Evolutionary conservation across 2,329 filamentous ascomycete genomes (phyloP).

Genomic region (Diplodia intermedia): DNA sequence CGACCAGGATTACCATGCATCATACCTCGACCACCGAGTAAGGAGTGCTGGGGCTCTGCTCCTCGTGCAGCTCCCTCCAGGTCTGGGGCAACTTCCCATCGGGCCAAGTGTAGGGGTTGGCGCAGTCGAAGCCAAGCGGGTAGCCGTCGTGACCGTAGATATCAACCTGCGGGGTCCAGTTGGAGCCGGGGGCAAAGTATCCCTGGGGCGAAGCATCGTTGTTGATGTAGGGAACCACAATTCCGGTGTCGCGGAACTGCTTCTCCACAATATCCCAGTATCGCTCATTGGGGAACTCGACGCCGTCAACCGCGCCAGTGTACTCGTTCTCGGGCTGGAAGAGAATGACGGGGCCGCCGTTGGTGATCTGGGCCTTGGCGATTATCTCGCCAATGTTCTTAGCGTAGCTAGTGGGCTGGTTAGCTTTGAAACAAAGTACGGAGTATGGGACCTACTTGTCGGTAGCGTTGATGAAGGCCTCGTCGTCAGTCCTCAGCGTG

Average conservation of each 20-base stretch:
- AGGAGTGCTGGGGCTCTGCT: constrained; percentile 69
- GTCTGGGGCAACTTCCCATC: constrained; percentile 62
- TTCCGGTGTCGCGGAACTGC: constrained; percentile 70
- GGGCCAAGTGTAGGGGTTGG: constrained; percentile 68
- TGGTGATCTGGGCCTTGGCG: constrained; percentile 79
- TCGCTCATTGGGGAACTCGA: constrained; percentile 68
- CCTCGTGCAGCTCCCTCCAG: constrained; percentile 61
- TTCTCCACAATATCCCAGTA: constrained; percentile 77
- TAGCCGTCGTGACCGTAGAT: constrained; percentile 73
- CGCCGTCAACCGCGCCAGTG: constrained; percentile 56
- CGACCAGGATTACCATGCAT: constrained; percentile 30
- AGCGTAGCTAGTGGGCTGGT: constrained; percentile 60
- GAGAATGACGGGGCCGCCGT: constrained; percentile 79
- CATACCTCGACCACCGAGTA: constrained; percentile 66
- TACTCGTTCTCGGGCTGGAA: constrained; percentile 87
- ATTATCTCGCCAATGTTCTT: constrained; percentile 69
- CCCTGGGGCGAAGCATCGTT: constrained; percentile 72
- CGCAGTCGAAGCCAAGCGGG: constrained; percentile 66
- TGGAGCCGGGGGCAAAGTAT: constrained; percentile 68
- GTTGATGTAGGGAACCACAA: constrained; percentile 76
- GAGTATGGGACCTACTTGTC: constrained; percentile 60
- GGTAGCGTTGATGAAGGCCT: constrained; percentile 70
- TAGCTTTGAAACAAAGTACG: background rate
- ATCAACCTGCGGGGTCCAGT: constrained; percentile 57
- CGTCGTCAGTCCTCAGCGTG: constrained; percentile 66